Conservation (phyloP, 2,329 filamentous ascomycete species). For the Aspergillus caelatus region DNA sequence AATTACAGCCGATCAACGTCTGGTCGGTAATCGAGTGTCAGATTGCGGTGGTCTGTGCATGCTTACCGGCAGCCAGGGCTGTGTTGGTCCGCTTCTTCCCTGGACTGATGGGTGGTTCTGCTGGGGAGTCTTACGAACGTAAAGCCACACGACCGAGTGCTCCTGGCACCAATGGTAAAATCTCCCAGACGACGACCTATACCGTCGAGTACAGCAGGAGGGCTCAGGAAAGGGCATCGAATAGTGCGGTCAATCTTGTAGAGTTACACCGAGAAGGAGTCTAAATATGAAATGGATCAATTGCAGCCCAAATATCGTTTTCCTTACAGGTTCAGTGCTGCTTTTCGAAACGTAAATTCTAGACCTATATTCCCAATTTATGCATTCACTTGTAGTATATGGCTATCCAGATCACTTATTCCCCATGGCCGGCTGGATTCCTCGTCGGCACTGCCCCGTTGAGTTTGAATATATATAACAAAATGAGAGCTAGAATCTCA, state of each 20-base stretch:
- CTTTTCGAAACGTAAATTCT: too few relatives aligned
- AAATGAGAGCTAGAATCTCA: too few relatives aligned
- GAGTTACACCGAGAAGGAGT: conserved; percentile 4
- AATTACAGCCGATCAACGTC: conserved; percentile 29
- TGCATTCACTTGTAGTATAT: too few relatives aligned
- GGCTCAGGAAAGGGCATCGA: conserved; percentile 10
- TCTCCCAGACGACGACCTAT: conserved; percentile 29
- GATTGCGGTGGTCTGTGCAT: conserved; percentile 31
- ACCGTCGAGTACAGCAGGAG: conserved; percentile 25
- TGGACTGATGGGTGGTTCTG: conserved; percentile 14
- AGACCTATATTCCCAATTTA: too few relatives aligned
- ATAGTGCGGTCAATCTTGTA: conserved; percentile 21
- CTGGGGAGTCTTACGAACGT: conserved; percentile 15
- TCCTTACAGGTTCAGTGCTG: neutral
- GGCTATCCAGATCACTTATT: too few relatives aligned
- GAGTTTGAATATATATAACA: too few relatives aligned
- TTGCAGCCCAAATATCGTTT: neutral
- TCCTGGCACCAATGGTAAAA: conserved; percentile 16
- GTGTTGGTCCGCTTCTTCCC: conserved; percentile 26
- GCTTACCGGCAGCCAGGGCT: conserved; percentile 28
- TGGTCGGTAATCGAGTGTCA: conserved; percentile 34
- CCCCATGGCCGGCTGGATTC: too few relatives aligned
- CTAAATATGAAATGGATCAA: neutral
- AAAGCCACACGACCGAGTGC: conserved; percentile 7
- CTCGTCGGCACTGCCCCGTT: too few relatives aligned